These are phyloP conservation scores for Ustilago cynodontis DNA, from an alignment of 1,284 basidiomycete genomes.

Conservation along the genomic window DNA sequence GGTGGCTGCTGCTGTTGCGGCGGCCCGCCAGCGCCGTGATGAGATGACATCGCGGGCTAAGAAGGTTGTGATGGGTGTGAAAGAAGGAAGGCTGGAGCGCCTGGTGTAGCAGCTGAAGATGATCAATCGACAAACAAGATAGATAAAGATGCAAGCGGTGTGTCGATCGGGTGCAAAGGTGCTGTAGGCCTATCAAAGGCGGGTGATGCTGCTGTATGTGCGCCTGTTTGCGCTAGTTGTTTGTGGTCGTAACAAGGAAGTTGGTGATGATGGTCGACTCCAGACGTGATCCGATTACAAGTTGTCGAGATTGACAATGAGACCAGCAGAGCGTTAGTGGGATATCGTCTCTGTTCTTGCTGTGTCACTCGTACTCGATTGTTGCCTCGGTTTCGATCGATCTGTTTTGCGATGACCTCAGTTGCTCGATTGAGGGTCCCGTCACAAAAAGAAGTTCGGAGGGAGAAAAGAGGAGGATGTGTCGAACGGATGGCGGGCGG, in stretches of 20 bases:
- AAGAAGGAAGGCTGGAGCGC: conserved; percentile 6
- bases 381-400: conserved; percentile 10
- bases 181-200: conserved; percentile 25
- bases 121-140: not conserved
- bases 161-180: not conserved
- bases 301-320: conserved; percentile 6
- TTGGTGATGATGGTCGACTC: not conserved
- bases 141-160: not conserved
- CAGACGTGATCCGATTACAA: not conserved
- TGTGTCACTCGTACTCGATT: conserved; percentile 13
- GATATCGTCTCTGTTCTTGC: conserved; percentile 1
- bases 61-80: not conserved
- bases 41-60: conserved; percentile 44
- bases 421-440: conserved; percentile 4
- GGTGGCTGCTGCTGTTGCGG: conserved; percentile 50
- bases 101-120: not conserved
- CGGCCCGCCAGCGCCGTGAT: conserved; percentile 50
- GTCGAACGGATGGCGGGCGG: conserved; percentile 11
- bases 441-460: not conserved
- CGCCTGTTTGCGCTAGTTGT: not conserved
- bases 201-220: not conserved
- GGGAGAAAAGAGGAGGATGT: not conserved
- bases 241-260: conserved; percentile 9
- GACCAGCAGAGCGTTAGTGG: conserved; percentile 1
- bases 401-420: conserved; percentile 9